Percentiles rank a stretch among this genome's conserved stretches.
Evolutionary conservation across 352 stramenopile genomes (phyloP).

Genomic region (Pythium monospermum): DNA sequence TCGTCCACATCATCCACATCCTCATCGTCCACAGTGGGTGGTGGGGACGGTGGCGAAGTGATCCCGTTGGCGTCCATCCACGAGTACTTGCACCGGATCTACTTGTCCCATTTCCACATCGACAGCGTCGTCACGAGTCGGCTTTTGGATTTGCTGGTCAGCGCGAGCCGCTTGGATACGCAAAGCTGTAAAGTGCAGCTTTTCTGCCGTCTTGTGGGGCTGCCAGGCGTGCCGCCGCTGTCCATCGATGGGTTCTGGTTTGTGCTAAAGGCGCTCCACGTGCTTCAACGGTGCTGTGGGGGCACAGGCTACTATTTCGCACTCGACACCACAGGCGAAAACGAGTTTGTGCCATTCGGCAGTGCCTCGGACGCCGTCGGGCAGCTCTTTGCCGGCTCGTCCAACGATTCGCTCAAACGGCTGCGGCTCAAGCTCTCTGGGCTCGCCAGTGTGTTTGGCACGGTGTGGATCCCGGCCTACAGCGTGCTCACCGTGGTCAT

Average conservation of each 20-base stretch:
- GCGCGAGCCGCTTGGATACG: slow-evolving; percentile 37
- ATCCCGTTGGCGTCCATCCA: slow-evolving; percentile 30
- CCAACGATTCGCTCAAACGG: slow-evolving; percentile 40
- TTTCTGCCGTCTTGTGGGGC: slow-evolving; percentile 35
- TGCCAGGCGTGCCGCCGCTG: slow-evolving; percentile 34
- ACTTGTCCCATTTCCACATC: slow-evolving; percentile 39
- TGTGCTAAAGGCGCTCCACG: slow-evolving; percentile 37
- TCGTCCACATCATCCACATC: not conserved
- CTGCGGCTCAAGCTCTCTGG: slow-evolving; percentile 33
- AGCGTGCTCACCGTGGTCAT: slow-evolving; percentile 38
- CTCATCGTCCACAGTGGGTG: not conserved
- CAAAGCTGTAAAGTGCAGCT: slow-evolving; percentile 56
- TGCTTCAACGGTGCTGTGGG: slow-evolving; percentile 35
- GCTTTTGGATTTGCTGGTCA: slow-evolving; percentile 43
- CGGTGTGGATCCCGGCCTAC: slow-evolving; percentile 50
- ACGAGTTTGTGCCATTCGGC: slow-evolving; percentile 44
- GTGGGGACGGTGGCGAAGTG: no score
- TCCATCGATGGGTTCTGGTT: slow-evolving; percentile 47
- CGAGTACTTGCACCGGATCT: slow-evolving; percentile 47
- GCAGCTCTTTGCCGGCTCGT: slow-evolving; percentile 26
- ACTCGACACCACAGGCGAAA: slow-evolving; percentile 34
- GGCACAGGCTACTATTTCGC: slow-evolving; percentile 41
- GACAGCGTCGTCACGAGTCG: slow-evolving; percentile 32
- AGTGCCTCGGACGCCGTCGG: slow-evolving; percentile 35
- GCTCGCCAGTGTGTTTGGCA: slow-evolving; percentile 44